Conservation (phyloP, 805 yeast genomes). For the Naumovozyma dairenensis region DNA sequence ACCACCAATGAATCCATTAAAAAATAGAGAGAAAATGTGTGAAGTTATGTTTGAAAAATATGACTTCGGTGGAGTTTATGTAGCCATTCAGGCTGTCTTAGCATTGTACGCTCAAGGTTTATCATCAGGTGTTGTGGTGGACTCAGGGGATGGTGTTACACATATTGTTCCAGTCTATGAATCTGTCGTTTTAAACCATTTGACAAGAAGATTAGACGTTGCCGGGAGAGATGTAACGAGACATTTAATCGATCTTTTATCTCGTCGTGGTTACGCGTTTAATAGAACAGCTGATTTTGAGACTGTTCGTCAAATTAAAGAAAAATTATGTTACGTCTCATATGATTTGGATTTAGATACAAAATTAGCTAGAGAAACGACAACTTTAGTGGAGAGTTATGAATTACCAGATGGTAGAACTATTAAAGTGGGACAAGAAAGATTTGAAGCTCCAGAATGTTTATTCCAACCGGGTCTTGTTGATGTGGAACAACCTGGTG, state of each 20-base stretch:
- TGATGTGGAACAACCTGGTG: constrained; percentile 94
- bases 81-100: constrained; percentile 95
- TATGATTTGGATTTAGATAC: constrained; percentile 88
- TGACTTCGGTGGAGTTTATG: constrained; percentile 86
- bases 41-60: constrained; percentile 91
- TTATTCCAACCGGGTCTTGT: constrained; percentile 91
- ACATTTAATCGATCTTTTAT: constrained; percentile 77
- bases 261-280: constrained; percentile 95
- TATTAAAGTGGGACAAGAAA: constrained; percentile 87
- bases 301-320: constrained; percentile 96
- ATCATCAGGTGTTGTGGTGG: constrained; percentile 95
- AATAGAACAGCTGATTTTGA: constrained; percentile 98
- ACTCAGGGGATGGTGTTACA: constrained; percentile 90
- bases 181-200: constrained; percentile 89
- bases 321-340: constrained; percentile 88
- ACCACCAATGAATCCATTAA: constrained; percentile 95
- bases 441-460: constrained; percentile 66
- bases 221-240: constrained; percentile 99
- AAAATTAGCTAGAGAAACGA: constrained; percentile 85
- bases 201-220: constrained; percentile 85
- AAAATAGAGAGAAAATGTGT: constrained; percentile 86
- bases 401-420: constrained; percentile 96
- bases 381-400: constrained; percentile 80
- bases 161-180: constrained; percentile 98
- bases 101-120: constrained; percentile 96